Evolutionary conservation across 2,329 filamentous ascomycete genomes (phyloP), one percentile per base, ranked within the genome.

Genomic region (Anthostomella pinea): DNA sequence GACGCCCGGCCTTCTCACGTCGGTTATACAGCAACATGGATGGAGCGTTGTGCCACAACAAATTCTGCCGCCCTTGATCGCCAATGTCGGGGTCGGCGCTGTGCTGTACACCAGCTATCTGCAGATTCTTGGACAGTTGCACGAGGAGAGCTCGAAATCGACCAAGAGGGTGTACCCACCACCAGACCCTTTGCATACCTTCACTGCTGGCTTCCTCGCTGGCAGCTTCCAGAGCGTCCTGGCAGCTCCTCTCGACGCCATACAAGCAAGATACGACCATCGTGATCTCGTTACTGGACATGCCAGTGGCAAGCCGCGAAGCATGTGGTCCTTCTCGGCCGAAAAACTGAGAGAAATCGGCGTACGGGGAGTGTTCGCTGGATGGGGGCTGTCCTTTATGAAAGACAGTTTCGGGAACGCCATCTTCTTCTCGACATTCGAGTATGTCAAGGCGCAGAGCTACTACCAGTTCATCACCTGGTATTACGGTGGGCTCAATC

Each of bases 61-160:
- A 64, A 78, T 89, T n/a, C 63, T 89, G 14, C 85, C 85, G 26
- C 85, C 85, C 10, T 67, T 89, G 26, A 65, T 87, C 13, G 85
- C 85, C 21, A 90, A 89, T 49, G 76, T 86, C 1, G 78, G 76
- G 23, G 82, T 89, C 32, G 84, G 84, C 3, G 83, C 83, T 2
- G 76, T 89, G 3, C 65, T 89, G 11, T 90, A 89, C 60, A 87
- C 84, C 2, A 79, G 75, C 48, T 90, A 90, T 53, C 72, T 89
- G 13, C 81, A 86, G 43, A 78, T 81, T 24, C 70, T 90, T 2
- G 81, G 75, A 11, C 62, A 57, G 2, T 68, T 88, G 3, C 82
- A 89, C 49, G 76, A 81, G 43, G 81, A 83, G 23, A 83, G 81
- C 40, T 69, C 69, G 1, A 63, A 68, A 38, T 64, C 68, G 16